A percentile compares a stretch with the other conserved stretches of the same genome.
phyloP scores from a whole-genome alignment of 2,329 filamentous ascomycete genomes.

The Hymenoscyphus fructigenus region DNA sequence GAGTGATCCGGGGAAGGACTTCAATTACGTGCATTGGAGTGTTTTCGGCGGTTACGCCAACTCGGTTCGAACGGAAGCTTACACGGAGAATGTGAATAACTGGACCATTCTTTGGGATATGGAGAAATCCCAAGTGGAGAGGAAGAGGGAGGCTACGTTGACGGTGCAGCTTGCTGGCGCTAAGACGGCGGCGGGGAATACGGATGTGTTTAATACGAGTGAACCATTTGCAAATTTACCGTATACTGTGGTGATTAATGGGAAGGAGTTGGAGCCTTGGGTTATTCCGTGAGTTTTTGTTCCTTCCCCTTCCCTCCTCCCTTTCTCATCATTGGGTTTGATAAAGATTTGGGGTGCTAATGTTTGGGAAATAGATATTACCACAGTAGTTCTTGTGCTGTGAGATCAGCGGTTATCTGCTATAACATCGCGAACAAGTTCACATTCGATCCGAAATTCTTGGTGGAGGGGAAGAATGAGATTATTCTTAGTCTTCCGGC shows the following conservation, averaged over 20 bases:
- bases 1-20: slow-evolving; percentile 47
- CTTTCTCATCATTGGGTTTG: background rate
- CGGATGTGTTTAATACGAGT: slow-evolving; percentile 54
- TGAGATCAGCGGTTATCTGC: slow-evolving; percentile 59
- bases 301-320: background rate
- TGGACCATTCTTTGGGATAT: slow-evolving; percentile 58
- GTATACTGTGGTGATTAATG: slow-evolving; percentile 50
- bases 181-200: slow-evolving; percentile 62
- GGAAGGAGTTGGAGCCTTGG: slow-evolving; percentile 49
- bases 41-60: slow-evolving; percentile 59
- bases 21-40: slow-evolving; percentile 67
- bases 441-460: slow-evolving; percentile 48
- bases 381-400: slow-evolving; percentile 59
- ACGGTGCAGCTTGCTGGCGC: slow-evolving; percentile 63
- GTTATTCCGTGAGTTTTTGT: slow-evolving; percentile 49
- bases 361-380: slow-evolving; percentile 43
- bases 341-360: slow-evolving; percentile 7
- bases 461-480: slow-evolving; percentile 54
- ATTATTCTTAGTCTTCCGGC: slow-evolving; percentile 58
- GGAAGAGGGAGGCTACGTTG: slow-evolving; percentile 51
- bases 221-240: slow-evolving; percentile 54
- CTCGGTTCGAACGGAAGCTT: slow-evolving; percentile 43
- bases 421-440: slow-evolving; percentile 63
- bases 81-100: slow-evolving; percentile 53
- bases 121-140: slow-evolving; percentile 41